Conservation (phyloP, 192 early-diverging fungal species). For the Hyaloraphidium curvatum region DNA sequence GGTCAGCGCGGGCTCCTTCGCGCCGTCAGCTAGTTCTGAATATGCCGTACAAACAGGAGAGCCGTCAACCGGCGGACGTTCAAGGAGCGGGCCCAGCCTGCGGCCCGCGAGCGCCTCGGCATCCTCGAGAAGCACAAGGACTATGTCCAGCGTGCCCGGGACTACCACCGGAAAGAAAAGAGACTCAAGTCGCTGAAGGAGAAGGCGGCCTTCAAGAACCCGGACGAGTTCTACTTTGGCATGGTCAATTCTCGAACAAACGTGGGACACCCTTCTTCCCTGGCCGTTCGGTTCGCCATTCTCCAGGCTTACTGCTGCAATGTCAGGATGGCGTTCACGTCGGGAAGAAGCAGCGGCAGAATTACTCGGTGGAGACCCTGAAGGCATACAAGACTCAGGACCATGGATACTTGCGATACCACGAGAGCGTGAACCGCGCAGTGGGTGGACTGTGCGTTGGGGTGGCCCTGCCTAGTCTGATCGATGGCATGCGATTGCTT, state of each 20-base stretch:
- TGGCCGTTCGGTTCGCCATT: too few relatives aligned
- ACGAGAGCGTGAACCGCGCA: constrained; percentile 54
- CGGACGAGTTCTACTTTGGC: constrained; percentile 96
- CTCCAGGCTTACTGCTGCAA: too few relatives aligned
- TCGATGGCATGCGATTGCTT: background rate
- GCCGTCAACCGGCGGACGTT: constrained; percentile 3
- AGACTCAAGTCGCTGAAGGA: constrained; percentile 63
- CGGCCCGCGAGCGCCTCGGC: constrained; percentile 25
- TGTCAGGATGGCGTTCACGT: constrained; percentile 60
- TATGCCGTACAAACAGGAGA: too few relatives aligned
- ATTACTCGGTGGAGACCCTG: constrained; percentile 35
- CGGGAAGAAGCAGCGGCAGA: constrained; percentile 21
- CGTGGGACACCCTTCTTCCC: too few relatives aligned
- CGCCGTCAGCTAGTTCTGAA: too few relatives aligned
- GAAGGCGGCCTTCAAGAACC: constrained; percentile 74
- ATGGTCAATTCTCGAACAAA: constrained; percentile 52
- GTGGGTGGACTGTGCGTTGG: constrained; percentile 22
- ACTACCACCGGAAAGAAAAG: constrained; percentile 75
- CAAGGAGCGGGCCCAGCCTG: constrained; percentile 9
- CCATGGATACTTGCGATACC: constrained; percentile 63
- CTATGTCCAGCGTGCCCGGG: constrained; percentile 82
- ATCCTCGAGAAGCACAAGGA: constrained; percentile 96
- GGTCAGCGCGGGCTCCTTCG: too few relatives aligned
- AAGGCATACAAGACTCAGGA: constrained; percentile 85
- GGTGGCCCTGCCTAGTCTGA: too few relatives aligned